These are phyloP conservation scores for Hypomontagnella submonticulosa DNA, from an alignment of 495 filamentous ascomycete genomes.

Conservation along the genomic window DNA sequence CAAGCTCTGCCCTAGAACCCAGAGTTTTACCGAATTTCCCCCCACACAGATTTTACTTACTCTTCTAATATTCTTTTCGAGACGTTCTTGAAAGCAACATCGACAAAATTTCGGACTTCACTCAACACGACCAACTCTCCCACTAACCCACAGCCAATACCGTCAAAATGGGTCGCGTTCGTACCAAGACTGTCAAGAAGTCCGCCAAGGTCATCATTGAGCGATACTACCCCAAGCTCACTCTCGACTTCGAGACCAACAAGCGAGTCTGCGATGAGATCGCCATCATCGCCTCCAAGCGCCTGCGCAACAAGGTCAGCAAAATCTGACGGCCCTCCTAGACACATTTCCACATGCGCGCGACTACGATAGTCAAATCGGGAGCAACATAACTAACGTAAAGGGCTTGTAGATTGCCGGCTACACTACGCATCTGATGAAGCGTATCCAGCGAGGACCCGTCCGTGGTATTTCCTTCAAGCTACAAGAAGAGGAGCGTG, in stretches of 20 bases:
- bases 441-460: conserved; percentile 98
- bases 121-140: conserved; percentile 28
- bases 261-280: conserved; percentile 99
- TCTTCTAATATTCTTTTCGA: conserved; percentile 33
- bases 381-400: conserved; percentile 19
- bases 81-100: conserved; percentile 19
- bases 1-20: conserved; percentile 42
- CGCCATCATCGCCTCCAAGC: conserved; percentile 97
- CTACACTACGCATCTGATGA: conserved; percentile 96
- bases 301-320: conserved; percentile 94
- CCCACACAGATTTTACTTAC: conserved; percentile 47
- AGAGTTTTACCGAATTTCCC: conserved; percentile 42
- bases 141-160: conserved; percentile 54
- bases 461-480: conserved; percentile 99
- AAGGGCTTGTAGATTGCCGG: conserved; percentile 74
- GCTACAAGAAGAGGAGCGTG: conserved; percentile 99
- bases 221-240: conserved; percentile 98
- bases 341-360: too few species aligned
- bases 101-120: conserved; percentile 25
- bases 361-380: neutral
- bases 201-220: conserved; percentile 99
- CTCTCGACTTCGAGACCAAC: conserved; percentile 99
- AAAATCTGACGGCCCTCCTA: neutral
- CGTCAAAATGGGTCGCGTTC: conserved; percentile 95
- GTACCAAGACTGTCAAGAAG: conserved; percentile 99